A percentile compares a stretch with the other conserved stretches of the same genome.
phyloP scores from a whole-genome alignment of 805 yeast species.

The Wickerhamiella musiphila region DNA sequence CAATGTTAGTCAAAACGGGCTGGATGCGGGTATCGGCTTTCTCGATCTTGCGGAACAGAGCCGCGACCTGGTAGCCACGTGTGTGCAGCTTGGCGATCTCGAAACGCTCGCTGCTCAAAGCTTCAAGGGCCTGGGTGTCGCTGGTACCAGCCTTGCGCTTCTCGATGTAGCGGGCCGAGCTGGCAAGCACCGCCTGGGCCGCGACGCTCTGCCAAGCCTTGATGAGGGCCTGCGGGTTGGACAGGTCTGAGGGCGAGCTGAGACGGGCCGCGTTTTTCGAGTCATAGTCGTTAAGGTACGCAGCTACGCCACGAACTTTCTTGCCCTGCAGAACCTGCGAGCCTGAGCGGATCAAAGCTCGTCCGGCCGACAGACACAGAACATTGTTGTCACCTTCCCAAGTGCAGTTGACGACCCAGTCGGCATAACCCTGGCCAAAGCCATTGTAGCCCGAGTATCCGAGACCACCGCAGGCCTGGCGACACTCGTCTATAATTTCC shows the following conservation, averaged over 20 bases:
- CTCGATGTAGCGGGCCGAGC: constrained; percentile 18
- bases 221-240: constrained; percentile 16
- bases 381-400: constrained; percentile 97
- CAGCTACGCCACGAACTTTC: constrained; percentile 28
- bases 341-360: constrained; percentile 44
- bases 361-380: constrained; percentile 67
- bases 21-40: constrained; percentile 8
- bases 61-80: constrained; percentile 22
- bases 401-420: constrained; percentile 96
- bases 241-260: too few relatives aligned
- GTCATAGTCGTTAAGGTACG: constrained; percentile 6
- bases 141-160: constrained; percentile 13
- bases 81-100: constrained; percentile 26
- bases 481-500: constrained; percentile 64
- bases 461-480: constrained; percentile 94
- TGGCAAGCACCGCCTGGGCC: constrained; percentile 20
- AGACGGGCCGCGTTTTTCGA: constrained; percentile 13
- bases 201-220: constrained; percentile 25
- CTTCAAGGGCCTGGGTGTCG: constrained; percentile 23
- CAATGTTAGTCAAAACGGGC: constrained; percentile 9
- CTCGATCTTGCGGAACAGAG: constrained; percentile 14
- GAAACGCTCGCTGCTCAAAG: constrained; percentile 25
- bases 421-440: constrained; percentile 73
- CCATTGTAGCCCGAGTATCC: constrained; percentile 90
- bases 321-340: constrained; percentile 27